Percentiles rank a stretch among this genome's conserved stretches.
Conservation (phyloP, 2,329 filamentous ascomycete genomes). For the Ophiocordyceps camponoti-floridani region DNA sequence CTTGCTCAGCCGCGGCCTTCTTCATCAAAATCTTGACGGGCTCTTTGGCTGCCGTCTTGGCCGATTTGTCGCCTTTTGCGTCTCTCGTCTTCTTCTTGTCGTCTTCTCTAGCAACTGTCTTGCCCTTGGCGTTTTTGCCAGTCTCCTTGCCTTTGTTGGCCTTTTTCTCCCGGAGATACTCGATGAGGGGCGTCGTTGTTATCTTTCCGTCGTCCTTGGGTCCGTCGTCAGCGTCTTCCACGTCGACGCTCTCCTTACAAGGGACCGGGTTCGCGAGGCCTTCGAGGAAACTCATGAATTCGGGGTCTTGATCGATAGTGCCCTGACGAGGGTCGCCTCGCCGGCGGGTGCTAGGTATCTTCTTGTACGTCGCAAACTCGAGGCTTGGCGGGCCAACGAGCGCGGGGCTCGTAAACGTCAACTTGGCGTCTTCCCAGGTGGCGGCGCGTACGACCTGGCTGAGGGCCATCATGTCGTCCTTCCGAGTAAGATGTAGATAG, state of each 20-base stretch:
- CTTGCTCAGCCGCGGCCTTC: slow-evolving; percentile 31
- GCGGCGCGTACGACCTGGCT: slow-evolving; percentile 51
- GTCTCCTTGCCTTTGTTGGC: slow-evolving; percentile 49
- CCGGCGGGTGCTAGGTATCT: slow-evolving; percentile 56
- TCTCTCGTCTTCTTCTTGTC: slow-evolving; percentile 46
- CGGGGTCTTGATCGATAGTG: slow-evolving; percentile 89
- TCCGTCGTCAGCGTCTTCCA: slow-evolving; percentile 21
- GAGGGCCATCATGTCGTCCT: slow-evolving; percentile 47
- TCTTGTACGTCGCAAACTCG: slow-evolving; percentile 71
- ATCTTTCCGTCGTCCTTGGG: slow-evolving; percentile 39
- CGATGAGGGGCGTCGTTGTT: slow-evolving; percentile 74
- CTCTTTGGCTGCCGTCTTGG: slow-evolving; percentile 33
- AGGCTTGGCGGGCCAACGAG: slow-evolving; percentile 64
- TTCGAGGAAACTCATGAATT: slow-evolving; percentile 88
- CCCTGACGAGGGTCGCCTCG: slow-evolving; percentile 74
- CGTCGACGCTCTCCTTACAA: slow-evolving; percentile 24
- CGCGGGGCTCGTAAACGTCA: slow-evolving; percentile 51
- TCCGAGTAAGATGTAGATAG: slow-evolving; percentile 66
- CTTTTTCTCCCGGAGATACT: slow-evolving; percentile 84
- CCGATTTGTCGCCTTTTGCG: slow-evolving; percentile 36
- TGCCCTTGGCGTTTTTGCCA: slow-evolving; percentile 27
- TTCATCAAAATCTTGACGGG: slow-evolving; percentile 46
- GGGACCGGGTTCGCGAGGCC: slow-evolving; percentile 55
- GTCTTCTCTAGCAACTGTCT: slow-evolving; percentile 23
- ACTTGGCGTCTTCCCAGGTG: slow-evolving; percentile 67